Evolutionary conservation across 2,329 filamentous ascomycete species (phyloP), one percentile per base, ranked within the genome.

Genomic region (Diaporthe helianthi): DNA sequence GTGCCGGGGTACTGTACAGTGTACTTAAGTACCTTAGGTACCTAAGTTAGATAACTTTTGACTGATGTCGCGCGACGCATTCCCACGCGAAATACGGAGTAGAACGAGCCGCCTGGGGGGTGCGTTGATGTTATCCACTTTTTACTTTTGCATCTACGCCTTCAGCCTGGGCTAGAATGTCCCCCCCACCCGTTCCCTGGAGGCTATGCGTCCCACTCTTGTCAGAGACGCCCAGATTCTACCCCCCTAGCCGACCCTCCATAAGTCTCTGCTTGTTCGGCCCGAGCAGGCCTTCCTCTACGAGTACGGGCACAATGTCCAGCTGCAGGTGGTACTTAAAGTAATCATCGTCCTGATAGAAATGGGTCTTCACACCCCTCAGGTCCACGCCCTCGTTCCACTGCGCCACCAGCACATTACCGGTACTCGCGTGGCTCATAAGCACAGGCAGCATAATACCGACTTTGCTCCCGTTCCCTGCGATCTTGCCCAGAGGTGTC

Each of bases 381-480:
- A 82, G 78, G 12, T 82, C 76, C 1, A 89, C 87, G 0, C 85
- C 87, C 3, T 85, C 79, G 4, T 78, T 79, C 87, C 87, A 90
- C 41, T 80, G 73, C 0, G 74, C 80, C 1, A 70, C 51, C 8
- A 82, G 79, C 13, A 76, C 79, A 9, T 77, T 77, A n/a, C 78
- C 79, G 5, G 82, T 79, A 0, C 79, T 83, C 0, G 87, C 83
- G 71, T 89, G 84, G 52, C 78, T 81, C 53, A 88, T 72, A 68
- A 90, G 87, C 19, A 90, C 83, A 0, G 89, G 89, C 7, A 91
- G 76, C 78, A 91, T 82, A 19, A 90, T 77, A 0, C 87, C 89
- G 0, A 90, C 86, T 29, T 78, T 86, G 4, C 81, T 78, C 0
- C 86, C 86, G 1, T 65, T 75, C 69, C 81, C 77, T 0, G 85